A percentile compares a stretch with the other conserved stretches of the same genome.
Evolutionary conservation across 2,329 filamentous ascomycete genomes (phyloP).

Genomic region (Trichoderma koningiopsis): DNA sequence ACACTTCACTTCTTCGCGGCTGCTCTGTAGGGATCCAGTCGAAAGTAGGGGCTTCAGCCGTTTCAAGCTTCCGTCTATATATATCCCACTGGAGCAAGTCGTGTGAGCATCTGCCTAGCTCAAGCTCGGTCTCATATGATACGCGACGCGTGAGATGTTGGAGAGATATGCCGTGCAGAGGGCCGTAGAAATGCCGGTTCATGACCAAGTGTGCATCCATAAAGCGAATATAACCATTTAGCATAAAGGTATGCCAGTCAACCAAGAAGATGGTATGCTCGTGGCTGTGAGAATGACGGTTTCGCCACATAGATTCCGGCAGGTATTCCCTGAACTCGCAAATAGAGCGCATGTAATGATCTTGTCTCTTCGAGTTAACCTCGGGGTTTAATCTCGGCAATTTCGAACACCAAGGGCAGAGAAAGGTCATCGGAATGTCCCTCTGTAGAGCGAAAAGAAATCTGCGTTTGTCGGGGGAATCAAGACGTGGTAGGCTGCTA

Average conservation of each 20-base stretch:
- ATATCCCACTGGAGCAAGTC: no score
- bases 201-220: slow-evolving; percentile 1
- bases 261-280: neutral
- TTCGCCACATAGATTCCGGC: neutral
- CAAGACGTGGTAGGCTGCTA: neutral
- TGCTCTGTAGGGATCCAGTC: no score
- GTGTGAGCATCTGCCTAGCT: neutral
- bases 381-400: neutral
- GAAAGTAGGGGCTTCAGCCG: neutral
- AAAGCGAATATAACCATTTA: neutral
- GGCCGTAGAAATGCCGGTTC: neutral
- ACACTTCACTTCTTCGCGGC: neutral
- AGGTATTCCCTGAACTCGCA: neutral
- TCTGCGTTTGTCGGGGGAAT: neutral
- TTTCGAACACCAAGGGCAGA: neutral
- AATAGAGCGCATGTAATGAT: neutral
- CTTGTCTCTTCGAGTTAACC: neutral
- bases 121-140: neutral
- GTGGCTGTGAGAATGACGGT: neutral
- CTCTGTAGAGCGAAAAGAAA: neutral
- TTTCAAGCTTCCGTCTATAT: neutral
- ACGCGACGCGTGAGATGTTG: neutral
- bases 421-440: neutral
- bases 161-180: neutral
- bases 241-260: neutral